Base-by-base conservation (phyloP, 1,284 basidiomycete genomes). In the Fomitopsis pinicola region DNA sequence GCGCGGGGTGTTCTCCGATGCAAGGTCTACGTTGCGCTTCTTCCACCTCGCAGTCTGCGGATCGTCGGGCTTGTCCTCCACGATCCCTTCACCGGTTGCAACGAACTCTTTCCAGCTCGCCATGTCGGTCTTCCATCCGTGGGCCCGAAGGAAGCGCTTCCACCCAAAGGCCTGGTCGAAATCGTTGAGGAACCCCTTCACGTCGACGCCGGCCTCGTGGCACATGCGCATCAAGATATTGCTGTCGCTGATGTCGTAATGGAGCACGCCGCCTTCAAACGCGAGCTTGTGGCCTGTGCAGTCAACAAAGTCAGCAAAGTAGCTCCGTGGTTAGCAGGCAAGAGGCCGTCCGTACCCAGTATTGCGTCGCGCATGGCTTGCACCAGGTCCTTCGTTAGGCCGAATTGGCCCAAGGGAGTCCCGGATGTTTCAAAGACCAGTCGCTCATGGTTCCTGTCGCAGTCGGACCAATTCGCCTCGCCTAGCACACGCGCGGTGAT, bases 11-110 rank as follows among this genome's bases (percentile, higher is more conserved):
- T 46, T 26, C 26, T 26, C 45, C 45, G 45, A 14, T 63, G n/a
- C 58, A 62, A 60, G 61, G 22, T 6, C 14, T 17, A 6, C 59
- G 44, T 42, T 59, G 58, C 42, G 62, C 10, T 12, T 14, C 45
- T 19, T 46, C 22, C 38, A 40, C 14, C 38, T 40, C 38, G 14
- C 38, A 40, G 38, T 40, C 38, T 40, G 38, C 38, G 38, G 38
- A 40, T 40, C 38, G 38, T 40, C 38, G 38, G 38, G 38, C 38
- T 40, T 40, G 19, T 46, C 22, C 6, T 19, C 5, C 22, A 14
- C 45, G 19, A 53, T 53, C 1, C 50, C 50, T 36, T 53, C 15
- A 12, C 50, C 50, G 9, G 50, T 35, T 8, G 12, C 50, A 10
- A 53, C 50, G 17, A 53, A 53, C 30, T 53, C 10, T 6, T 35